Base-by-base conservation (phyloP, 2,329 filamentous ascomycete species). In the Fusarium robinianum region DNA sequence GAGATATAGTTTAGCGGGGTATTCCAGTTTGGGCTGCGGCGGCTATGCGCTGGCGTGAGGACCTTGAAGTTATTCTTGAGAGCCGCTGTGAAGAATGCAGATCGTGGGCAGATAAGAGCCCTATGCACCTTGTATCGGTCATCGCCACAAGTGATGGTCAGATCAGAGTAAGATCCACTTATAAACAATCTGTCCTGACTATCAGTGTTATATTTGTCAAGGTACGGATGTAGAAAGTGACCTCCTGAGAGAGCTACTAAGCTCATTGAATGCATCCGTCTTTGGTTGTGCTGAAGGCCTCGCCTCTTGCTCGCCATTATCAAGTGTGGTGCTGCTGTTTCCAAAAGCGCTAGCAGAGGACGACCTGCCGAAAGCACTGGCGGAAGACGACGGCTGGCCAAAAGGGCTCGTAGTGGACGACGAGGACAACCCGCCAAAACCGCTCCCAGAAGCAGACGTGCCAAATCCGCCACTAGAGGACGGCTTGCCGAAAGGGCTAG, bases 61-160 rank as follows among this genome's bases (percentile, higher is more conserved):
- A 47, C 30, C 3, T 34, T 25, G 32, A 47, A 51, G 2, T 6
- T 1, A 0, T 18, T 14, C 11, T 27, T 8, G 5, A 35, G 48
- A 2, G 47, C 40, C 1, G 9, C 24, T 10, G 32, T 6, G 17
- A 53, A 51, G 14, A 45, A 53, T 1, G 6, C 1, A 1, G 51
- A 53, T 12, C 40, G 37, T 2, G 51, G 43, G 5, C 51, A 51
- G 1, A 53, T 23, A 16, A 53, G 26, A 1, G 44, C 43, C 9
- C 22, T 48, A 16, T 53, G 51, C 0, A 53, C 48, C 9, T 18
- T 21, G 16, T 42, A 40, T 1, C 5, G 29, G 8, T 37, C 18
- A 2, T 48, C 12, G 2, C 43, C 43, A 2, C 51, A 51, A 0
- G 4, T 11, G 1, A 51, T 40, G 0, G 34, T 36, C 6, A 53